These are phyloP conservation scores for Claviceps monticola DNA, from an alignment of 2,329 filamentous ascomycete species.

Conservation along the genomic window DNA sequence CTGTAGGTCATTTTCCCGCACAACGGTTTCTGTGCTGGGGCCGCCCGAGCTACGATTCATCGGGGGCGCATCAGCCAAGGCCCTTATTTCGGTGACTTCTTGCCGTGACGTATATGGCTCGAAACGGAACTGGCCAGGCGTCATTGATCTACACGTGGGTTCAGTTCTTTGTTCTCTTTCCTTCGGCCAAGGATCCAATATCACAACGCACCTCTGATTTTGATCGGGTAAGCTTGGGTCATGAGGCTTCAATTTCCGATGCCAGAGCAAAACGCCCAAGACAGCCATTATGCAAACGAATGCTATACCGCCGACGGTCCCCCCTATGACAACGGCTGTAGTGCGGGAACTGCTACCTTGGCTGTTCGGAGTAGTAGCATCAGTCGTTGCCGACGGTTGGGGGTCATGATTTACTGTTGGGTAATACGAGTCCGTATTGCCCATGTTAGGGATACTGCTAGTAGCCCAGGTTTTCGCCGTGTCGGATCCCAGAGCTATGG, in stretches of 20 bases:
- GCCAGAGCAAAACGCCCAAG: slow-evolving; percentile 29
- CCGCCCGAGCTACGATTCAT: slow-evolving; percentile 6
- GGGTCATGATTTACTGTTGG: slow-evolving; percentile 2
- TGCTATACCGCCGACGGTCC: slow-evolving; percentile 37
- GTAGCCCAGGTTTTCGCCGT: slow-evolving; percentile 6
- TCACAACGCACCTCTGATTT: slow-evolving; percentile 25
- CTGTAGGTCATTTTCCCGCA: neutral
- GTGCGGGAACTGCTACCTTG: slow-evolving; percentile 16
- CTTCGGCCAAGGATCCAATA: neutral
- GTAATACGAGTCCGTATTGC: neutral
- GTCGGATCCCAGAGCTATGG: slow-evolving; percentile 26
- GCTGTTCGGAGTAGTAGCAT: slow-evolving; percentile 15
- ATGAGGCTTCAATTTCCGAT: slow-evolving; percentile 14
- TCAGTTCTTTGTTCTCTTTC: neutral
- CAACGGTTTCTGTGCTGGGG: slow-evolving; percentile 1
- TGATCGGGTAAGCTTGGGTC: slow-evolving; percentile 9
- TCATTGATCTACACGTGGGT: slow-evolving; percentile 16
- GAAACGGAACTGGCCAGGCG: slow-evolving; percentile 13
- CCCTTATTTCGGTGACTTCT: slow-evolving; percentile 12
- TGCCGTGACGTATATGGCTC: slow-evolving; percentile 16
- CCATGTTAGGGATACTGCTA: neutral
- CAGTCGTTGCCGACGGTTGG: slow-evolving; percentile 8
- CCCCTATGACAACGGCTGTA: slow-evolving; percentile 39
- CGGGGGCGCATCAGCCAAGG: slow-evolving; percentile 1
- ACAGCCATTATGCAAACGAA: slow-evolving; percentile 28